Base-by-base conservation (phyloP, 176 grass and related monocot genomes). In the Bromus sterilis region DNA sequence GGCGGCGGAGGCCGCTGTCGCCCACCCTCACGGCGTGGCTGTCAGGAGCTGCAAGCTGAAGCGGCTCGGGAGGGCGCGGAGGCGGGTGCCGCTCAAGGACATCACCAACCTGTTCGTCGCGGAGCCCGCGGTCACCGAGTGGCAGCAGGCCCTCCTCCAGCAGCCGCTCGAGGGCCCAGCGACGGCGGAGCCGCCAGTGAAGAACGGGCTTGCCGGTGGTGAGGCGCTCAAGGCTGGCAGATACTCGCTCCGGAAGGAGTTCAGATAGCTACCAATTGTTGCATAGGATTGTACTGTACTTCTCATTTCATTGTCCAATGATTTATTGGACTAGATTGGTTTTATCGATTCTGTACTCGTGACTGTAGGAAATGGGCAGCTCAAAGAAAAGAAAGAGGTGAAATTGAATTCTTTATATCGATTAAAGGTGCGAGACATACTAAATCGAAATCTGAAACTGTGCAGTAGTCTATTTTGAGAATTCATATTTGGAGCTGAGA, bases 261-360 rank as follows among this genome's bases (percentile, higher is more conserved):
- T n/a, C n/a, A n/a, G n/a, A 75, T 89, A 89, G 87, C 9, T 18
- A 30, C 4, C 16, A 16, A 13, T 34, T 80, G 59, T 79, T n/a
- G n/a, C n/a, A n/a, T n/a, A n/a, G n/a, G n/a, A n/a, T n/a, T n/a
- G n/a, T n/a, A n/a, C 55, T 57, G 56, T 37, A 72, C 35, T 80
- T 49, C n/a, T 53, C 2, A 31, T 59, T 79, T 49, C 37, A 6
- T 51, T 42, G 59, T 75, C 81, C 87, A 84, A 69, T 84, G 2
- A 5, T 24, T 80, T 69, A 14, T 88, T 84, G 81, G 86, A 84
- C 40, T 41, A 4, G 41, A 30, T 81, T 67, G 3, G 10, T 57
- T 67, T 25, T 7, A 0, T 56, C 6, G 66, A 15, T 48, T 18
- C 3, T 62, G 57, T 34, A 25, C 10, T 70, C 11, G 63, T 79